phyloP scores from a whole-genome alignment of 2,329 filamentous ascomycete genomes.

The Cladosporium sp. region DNA sequence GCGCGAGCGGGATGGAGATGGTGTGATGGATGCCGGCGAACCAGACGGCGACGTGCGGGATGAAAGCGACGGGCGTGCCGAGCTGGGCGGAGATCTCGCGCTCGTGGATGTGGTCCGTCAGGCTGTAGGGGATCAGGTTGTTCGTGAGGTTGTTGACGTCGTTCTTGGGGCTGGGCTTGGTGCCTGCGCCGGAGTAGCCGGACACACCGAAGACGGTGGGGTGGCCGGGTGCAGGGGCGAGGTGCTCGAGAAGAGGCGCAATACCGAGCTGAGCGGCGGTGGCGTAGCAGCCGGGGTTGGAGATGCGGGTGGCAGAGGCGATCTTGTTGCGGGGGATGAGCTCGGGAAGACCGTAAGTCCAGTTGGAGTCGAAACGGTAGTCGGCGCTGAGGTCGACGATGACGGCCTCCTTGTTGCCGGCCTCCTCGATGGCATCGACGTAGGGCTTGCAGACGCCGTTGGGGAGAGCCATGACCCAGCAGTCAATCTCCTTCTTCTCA shows the following conservation, averaged over 20 bases:
- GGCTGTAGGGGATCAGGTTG: constrained; percentile 86
- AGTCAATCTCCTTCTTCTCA: constrained; percentile 79
- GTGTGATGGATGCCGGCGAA: constrained; percentile 94
- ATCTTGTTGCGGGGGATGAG: constrained; percentile 73
- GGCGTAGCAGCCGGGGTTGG: constrained; percentile 93
- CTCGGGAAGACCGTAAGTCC: constrained; percentile 91
- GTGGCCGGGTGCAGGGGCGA: constrained; percentile 58
- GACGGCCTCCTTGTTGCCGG: constrained; percentile 62
- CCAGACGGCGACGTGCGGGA: constrained; percentile 93
- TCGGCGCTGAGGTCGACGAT: constrained; percentile 96
- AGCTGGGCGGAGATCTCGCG: constrained; percentile 80
- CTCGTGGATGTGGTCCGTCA: constrained; percentile 95
- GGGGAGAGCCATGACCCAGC: constrained; percentile 96
- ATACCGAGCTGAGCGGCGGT: constrained; percentile 90
- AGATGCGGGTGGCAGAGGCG: constrained; percentile 73
- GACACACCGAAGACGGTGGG: constrained; percentile 87
- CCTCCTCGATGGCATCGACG: constrained; percentile 79
- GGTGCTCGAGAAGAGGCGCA: constrained; percentile 71
- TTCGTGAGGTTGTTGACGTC: constrained; percentile 76
- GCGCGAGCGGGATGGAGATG: constrained; percentile 81
- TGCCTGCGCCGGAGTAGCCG: constrained; percentile 92
- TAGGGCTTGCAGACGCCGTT: constrained; percentile 94
- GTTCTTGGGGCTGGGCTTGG: constrained; percentile 92
- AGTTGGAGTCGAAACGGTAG: constrained; percentile 79
- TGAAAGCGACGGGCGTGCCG: constrained; percentile 71